These are phyloP conservation scores for Teratosphaeria viscida DNA, from an alignment of 2,329 filamentous ascomycete species.

Conservation along the genomic window DNA sequence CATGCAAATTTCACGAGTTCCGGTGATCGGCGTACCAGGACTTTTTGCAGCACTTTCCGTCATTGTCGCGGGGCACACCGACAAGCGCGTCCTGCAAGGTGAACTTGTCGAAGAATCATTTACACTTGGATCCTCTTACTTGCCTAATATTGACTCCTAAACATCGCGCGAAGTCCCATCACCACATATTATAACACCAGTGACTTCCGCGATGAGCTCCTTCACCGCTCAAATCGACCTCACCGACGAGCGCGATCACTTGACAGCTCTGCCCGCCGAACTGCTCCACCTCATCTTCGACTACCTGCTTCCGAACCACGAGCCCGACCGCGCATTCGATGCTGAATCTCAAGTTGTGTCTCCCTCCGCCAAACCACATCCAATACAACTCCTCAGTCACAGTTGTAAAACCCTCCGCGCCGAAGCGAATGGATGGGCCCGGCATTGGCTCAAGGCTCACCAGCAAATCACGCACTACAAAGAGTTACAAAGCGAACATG, in stretches of 20 bases:
- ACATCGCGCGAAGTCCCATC: neutral
- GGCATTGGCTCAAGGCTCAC: slow-evolving; percentile 17
- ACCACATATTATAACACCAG: neutral
- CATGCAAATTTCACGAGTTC: neutral
- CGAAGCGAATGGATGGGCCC: slow-evolving; percentile 19
- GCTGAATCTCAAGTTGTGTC: neutral
- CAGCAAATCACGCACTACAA: slow-evolving; percentile 15
- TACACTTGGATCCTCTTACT: neutral
- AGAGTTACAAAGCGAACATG: slow-evolving; percentile 1
- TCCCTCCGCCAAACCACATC: slow-evolving; percentile 1
- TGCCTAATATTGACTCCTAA: neutral
- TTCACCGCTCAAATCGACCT: neutral
- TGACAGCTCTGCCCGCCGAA: slow-evolving; percentile 18
- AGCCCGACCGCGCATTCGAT: slow-evolving; percentile 10
- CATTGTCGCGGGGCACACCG: neutral
- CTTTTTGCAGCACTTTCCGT: neutral
- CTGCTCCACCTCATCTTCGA: slow-evolving; percentile 20
- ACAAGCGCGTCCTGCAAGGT: neutral
- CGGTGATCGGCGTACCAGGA: neutral
- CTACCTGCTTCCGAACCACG: slow-evolving; percentile 18
- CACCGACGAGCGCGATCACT: slow-evolving; percentile 7
- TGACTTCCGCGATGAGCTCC: neutral
- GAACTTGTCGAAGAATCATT: neutral
- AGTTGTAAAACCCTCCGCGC: slow-evolving; percentile 14
- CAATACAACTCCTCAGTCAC: slow-evolving; percentile 14